Evolutionary conservation across 208 protist genomes (phyloP), one percentile per base, ranked within the genome.

Genomic region (Trypanosoma melophagium): DNA sequence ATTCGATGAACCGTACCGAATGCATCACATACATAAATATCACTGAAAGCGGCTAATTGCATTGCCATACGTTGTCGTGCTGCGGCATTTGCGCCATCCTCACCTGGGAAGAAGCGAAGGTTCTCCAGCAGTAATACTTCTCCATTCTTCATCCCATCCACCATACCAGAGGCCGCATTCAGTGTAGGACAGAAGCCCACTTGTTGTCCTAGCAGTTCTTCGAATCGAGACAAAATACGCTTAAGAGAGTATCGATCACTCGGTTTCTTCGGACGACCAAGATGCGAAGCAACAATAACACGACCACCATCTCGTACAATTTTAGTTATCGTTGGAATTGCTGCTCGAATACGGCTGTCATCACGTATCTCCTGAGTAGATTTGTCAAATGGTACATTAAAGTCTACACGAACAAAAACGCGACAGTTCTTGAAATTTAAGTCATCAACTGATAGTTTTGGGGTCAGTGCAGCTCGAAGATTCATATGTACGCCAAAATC

Each of bases 1-100:
- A 98, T 98, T 71, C 99, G 96, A 81, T 99, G 99, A 19, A 98
- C 98, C 10, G 99, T 99, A 80, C 99, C 99, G 78, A 99, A 99
- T 7, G 98, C 98, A 84, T 99, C 99, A 77, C 98, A 98, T 10
- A 99, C 95, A 83, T 98, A 99, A 49, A 99, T 93, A 79, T 99
- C 99, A 71, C 84, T 97, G 52, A 87, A 96, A 47, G 78, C 76
- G 9, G 92, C 92, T 5, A 99, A 86, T 53, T 94, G 92, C n/a
- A 89, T 80, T 0, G 89, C 80, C 77, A 95, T 80, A 12, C 57
- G 68, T 31, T 96, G 93, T 35, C 81, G 85, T 42, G 94, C 53
- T 1, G 61, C 45, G 10, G 71, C 74, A 25, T 92, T 86, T 70
- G 95, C 97, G 67, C 96, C 97, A 79, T 99, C 98, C 79, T 99